Evolutionary conservation across 192 early-diverging fungal genomes (phyloP).

Genomic region (Coemansia sp.): DNA sequence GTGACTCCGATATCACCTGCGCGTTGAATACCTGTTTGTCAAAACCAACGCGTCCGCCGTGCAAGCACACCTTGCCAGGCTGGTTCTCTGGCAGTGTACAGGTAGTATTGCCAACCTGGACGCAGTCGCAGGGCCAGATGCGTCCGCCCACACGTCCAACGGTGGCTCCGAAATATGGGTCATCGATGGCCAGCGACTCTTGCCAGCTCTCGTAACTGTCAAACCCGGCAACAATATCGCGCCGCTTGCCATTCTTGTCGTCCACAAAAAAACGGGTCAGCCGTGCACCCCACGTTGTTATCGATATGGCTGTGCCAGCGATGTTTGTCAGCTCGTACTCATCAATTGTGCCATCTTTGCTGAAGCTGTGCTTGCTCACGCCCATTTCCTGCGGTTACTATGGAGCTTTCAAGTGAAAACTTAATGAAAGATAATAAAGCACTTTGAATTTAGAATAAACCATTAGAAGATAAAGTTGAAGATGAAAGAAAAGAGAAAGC

Average conservation of each 20-base stretch:
- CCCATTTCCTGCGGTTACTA: conserved; percentile 15
- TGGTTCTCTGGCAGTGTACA: conserved; percentile 69
- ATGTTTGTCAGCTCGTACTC: conserved; percentile 38
- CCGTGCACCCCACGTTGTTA: conserved; percentile 69
- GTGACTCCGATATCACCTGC: conserved; percentile 31
- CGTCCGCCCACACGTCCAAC: conserved; percentile 76
- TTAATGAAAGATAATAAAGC: neutral
- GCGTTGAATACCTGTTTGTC: conserved; percentile 68
- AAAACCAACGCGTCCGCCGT: conserved; percentile 77
- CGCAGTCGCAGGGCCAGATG: conserved; percentile 53
- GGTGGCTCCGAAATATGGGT: conserved; percentile 79
- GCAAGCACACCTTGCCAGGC: conserved; percentile 73
- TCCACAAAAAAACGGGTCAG: conserved; percentile 66
- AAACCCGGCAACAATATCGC: conserved; percentile 80
- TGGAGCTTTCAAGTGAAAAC: neutral
- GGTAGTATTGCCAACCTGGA: conserved; percentile 59
- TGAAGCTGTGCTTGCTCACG: conserved; percentile 38
- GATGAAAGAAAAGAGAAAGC: too few relatives aligned
- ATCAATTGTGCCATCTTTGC: conserved; percentile 30
- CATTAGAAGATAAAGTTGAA: too few relatives aligned
- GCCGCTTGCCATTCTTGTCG: conserved; percentile 53
- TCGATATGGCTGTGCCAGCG: conserved; percentile 24
- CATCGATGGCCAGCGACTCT: conserved; percentile 48
- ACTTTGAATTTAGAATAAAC: neutral
- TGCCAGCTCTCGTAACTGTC: conserved; percentile 59